A percentile compares a stretch with the other conserved stretches of the same genome.
Evolutionary conservation across 2,329 filamentous ascomycete species (phyloP).

Genomic region (Aspergillus sergii): DNA sequence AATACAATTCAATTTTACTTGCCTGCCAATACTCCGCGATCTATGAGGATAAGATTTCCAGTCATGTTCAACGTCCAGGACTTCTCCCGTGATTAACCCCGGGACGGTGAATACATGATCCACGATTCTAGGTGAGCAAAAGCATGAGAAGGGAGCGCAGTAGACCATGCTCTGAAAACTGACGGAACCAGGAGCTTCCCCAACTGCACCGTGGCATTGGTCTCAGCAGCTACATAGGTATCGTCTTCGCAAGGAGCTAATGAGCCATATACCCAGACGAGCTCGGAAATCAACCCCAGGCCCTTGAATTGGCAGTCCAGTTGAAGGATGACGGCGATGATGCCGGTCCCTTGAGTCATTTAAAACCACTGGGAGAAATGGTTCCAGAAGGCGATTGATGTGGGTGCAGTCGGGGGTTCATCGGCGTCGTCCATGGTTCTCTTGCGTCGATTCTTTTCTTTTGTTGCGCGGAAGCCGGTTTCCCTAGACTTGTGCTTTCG

Average conservation of each 20-base stretch:
- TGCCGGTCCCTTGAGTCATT: neutral
- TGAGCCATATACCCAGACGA: too few species aligned
- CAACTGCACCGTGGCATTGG: neutral
- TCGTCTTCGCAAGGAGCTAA: too few species aligned
- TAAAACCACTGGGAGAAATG: neutral
- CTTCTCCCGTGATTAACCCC: neutral
- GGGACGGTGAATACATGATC: neutral
- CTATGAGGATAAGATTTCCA: neutral
- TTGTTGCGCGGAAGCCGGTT: too few species aligned
- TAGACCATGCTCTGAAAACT: neutral
- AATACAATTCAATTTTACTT: neutral
- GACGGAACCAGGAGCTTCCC: neutral
- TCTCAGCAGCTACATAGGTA: neutral
- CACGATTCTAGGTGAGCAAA: neutral
- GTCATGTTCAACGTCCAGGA: neutral
- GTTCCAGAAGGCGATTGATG: neutral
- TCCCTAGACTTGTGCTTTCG: too few species aligned
- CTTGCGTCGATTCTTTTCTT: neutral
- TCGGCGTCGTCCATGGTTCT: neutral
- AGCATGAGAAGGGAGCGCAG: neutral
- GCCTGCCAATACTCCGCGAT: neutral
- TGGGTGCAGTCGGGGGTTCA: neutral
- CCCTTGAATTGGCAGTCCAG: too few species aligned
- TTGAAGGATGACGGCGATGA: too few species aligned
- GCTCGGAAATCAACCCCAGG: too few species aligned